These are phyloP conservation scores for Penicillium olsonii DNA, from an alignment of 2,329 filamentous ascomycete genomes.

Conservation along the genomic window DNA sequence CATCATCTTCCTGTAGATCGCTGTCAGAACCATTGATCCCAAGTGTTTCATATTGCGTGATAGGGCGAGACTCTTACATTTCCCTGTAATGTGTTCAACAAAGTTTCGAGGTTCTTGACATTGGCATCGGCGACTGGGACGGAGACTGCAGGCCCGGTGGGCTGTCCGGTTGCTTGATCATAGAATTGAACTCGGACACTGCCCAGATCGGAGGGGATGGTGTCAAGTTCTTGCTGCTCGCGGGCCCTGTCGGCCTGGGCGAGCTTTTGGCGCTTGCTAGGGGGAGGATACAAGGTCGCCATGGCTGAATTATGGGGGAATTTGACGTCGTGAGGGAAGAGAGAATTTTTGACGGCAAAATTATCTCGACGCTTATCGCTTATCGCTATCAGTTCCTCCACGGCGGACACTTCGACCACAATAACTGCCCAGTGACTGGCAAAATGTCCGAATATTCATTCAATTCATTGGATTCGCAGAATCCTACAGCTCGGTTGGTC, in stretches of 20 bases:
- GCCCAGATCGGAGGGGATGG: slow-evolving; percentile 67
- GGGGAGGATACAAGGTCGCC: slow-evolving; percentile 80
- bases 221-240: slow-evolving; percentile 72
- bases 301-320: slow-evolving; percentile 49
- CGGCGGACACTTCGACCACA: background rate
- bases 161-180: slow-evolving; percentile 71
- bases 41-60: background rate
- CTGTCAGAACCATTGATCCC: slow-evolving; percentile 1
- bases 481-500: slow-evolving; percentile 24
- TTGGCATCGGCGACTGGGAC: slow-evolving; percentile 82
- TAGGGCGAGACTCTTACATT: slow-evolving; percentile 54
- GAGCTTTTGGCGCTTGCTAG: slow-evolving; percentile 82
- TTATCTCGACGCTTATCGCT: slow-evolving; percentile 17
- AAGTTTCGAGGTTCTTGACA: slow-evolving; percentile 83
- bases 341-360: slow-evolving; percentile 19
- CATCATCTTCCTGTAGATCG: slow-evolving; percentile 53
- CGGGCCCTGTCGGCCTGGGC: slow-evolving; percentile 71
- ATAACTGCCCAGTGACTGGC: background rate
- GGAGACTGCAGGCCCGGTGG: slow-evolving; percentile 69
- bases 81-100: slow-evolving; percentile 81
- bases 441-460: slow-evolving; percentile 16
- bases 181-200: slow-evolving; percentile 85
- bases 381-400: slow-evolving; percentile 18
- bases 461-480: slow-evolving; percentile 3
- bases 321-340: slow-evolving; percentile 17